Base-by-base conservation (phyloP, 805 yeast species). In the Kodamaea sagamina region DNA sequence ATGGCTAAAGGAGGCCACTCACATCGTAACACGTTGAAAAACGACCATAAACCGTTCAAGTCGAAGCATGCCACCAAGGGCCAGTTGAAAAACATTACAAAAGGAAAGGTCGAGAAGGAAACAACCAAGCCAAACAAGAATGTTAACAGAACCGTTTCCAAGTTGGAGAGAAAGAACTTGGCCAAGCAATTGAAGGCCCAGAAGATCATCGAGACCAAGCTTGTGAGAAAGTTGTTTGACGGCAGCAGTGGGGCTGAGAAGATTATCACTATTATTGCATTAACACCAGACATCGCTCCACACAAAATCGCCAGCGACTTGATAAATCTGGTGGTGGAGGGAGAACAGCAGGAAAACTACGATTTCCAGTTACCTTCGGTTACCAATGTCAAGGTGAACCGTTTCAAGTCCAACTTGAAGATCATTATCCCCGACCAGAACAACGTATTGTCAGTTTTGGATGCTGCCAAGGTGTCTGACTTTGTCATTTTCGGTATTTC, bases 1-100 rank as follows among this genome's bases (percentile, higher is more conserved):
- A 81, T 82, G 85, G 87, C 85, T 36, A 54, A 52, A 41, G 86
- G 86, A 55, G 68, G 70, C 24, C 86, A 84, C 62, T 79, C 89
- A 6, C 98, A 93, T 62, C 78, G 98, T 61, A 75, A 92, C 9
- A 81, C 96, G 3, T 68, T 87, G 35, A 92, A 89, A 65, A 83
- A 82, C 58, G 82, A 82, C 37, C 96, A 92, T 57, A 93, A 93
- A 68, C 77, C 90, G 7, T 95, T 89, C 75, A 95, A 93, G 62
- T 79, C 96, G 2, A 86, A 83, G 60, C 99, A 93, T 71, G 79
- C 96, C 15, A 79, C 95, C 10, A 93, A 93, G 60, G 86, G 96
- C 47, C 79, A 89, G 26, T 64, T 92, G 56, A 95, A 89, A 60
- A 86, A 88, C 50, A 72, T 79, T 46, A 72, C 71, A 55, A 90